These are phyloP conservation scores for Primulina huaijiensis DNA, from an alignment of 257 asterid genomes.

Conservation along the genomic window DNA sequence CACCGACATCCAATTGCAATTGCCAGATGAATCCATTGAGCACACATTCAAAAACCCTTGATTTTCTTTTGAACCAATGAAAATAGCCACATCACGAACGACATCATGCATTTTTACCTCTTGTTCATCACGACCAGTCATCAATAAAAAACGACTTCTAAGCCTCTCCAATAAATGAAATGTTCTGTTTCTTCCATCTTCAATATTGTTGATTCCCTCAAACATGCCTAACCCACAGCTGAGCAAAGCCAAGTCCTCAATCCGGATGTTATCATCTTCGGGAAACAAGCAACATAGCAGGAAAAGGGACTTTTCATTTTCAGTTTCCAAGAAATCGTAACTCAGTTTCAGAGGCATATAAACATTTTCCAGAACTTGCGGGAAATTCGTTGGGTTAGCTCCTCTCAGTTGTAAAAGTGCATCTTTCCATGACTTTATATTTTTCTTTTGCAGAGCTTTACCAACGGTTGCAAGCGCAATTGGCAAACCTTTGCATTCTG, in stretches of 20 bases:
- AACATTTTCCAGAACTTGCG: background rate
- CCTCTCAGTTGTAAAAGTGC: slow-evolving; percentile 18
- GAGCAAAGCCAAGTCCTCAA: no score
- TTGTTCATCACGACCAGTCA: background rate
- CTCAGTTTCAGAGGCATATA: slow-evolving; percentile 23
- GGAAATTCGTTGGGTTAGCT: background rate
- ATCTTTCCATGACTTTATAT: slow-evolving; percentile 19
- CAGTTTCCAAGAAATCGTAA: slow-evolving; percentile 4
- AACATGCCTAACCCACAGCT: no score
- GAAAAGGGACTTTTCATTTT: background rate
- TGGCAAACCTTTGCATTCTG: slow-evolving; percentile 30
- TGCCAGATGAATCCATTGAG: background rate
- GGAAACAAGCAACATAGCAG: slow-evolving; percentile 21
- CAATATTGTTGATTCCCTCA: no score
- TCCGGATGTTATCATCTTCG: background rate
- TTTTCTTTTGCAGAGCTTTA: slow-evolving; percentile 6
- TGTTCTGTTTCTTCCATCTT: no score
- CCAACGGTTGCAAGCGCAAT: slow-evolving; percentile 33
- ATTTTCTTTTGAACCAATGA: slow-evolving; percentile 5
- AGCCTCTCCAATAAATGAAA: background rate
- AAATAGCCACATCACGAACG: slow-evolving; percentile 19
- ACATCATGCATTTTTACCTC: slow-evolving; percentile 28
- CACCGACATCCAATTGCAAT: slow-evolving; percentile 23
- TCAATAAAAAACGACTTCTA: slow-evolving; percentile 19
- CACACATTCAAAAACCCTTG: background rate